Percentiles rank a stretch among this genome's conserved stretches.
These are phyloP conservation scores for Alternaria incomplexa DNA, from an alignment of 2,329 filamentous ascomycete genomes.

Conservation along the genomic window DNA sequence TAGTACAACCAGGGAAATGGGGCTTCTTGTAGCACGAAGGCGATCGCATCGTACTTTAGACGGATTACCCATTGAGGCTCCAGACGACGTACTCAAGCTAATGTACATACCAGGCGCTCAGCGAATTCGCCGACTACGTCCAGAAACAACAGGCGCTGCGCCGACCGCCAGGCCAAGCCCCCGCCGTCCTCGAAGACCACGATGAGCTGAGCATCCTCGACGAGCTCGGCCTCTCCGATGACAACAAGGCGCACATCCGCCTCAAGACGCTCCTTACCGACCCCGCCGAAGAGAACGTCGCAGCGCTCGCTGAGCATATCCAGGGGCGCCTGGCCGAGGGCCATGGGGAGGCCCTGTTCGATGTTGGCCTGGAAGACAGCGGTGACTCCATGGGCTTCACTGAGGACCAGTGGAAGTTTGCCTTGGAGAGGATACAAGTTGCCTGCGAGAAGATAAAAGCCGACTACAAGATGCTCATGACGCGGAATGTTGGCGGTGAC, in stretches of 20 bases:
- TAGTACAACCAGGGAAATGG: background rate
- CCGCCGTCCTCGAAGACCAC: conserved; percentile 66
- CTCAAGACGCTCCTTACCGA: conserved; percentile 77
- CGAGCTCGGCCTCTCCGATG: conserved; percentile 74
- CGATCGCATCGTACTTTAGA: background rate
- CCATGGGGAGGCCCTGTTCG: conserved; percentile 87
- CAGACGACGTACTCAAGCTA: background rate
- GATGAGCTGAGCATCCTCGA: conserved; percentile 92
- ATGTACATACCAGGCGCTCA: conserved; percentile 68
- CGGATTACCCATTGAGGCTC: background rate
- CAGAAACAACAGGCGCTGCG: conserved; percentile 87
- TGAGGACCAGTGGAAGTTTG: conserved; percentile 75
- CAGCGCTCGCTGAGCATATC: conserved; percentile 70
- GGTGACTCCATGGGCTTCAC: conserved; percentile 83
- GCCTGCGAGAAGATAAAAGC: conserved; percentile 71
- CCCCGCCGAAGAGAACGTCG: conserved; percentile 62
- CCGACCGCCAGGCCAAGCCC: conserved; percentile 47
- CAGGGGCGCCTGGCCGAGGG: conserved; percentile 73
- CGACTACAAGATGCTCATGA: conserved; percentile 82
- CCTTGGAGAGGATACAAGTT: conserved; percentile 68
- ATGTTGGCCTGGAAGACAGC: conserved; percentile 88
- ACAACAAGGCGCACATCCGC: conserved; percentile 65
- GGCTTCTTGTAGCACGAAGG: background rate
- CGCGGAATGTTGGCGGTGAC: conserved; percentile 83
- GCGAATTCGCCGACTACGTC: conserved; percentile 97